Conservation (phyloP, 139 green algal genomes). For the Picochlorum sp. region DNA sequence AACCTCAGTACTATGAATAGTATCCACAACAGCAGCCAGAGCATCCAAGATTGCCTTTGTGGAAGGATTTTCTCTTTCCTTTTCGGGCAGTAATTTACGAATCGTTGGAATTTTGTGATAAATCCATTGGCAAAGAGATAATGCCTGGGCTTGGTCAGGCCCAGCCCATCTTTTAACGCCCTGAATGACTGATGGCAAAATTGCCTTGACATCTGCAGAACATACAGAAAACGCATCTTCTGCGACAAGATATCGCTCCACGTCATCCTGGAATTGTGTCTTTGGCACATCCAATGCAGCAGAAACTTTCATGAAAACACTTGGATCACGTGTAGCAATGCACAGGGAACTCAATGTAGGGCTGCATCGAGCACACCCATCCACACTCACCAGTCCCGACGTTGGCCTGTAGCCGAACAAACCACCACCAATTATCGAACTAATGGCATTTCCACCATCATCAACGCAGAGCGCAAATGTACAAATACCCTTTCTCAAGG, state of each 20-base stretch:
- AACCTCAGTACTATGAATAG: background rate
- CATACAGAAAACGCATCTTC: slow-evolving; percentile 25
- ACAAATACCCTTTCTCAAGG: slow-evolving; percentile 12
- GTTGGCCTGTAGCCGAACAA: slow-evolving; percentile 18
- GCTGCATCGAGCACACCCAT: slow-evolving; percentile 3
- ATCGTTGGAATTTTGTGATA: slow-evolving; percentile 15
- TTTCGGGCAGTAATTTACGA: slow-evolving; percentile 4
- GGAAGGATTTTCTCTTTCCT: background rate
- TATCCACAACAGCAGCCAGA: slow-evolving; percentile 6
- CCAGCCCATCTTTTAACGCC: slow-evolving; percentile 31
- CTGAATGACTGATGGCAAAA: slow-evolving; percentile 18
- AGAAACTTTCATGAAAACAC: slow-evolving; percentile 8
- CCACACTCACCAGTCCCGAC: slow-evolving; percentile 15
- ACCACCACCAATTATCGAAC: slow-evolving; percentile 19
- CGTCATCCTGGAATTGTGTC: slow-evolving; percentile 5
- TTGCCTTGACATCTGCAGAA: background rate
- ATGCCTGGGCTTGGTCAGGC: slow-evolving; percentile 24
- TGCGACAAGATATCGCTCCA: slow-evolving; percentile 26
- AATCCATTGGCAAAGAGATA: slow-evolving; percentile 28
- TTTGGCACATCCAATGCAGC: slow-evolving; percentile 22
- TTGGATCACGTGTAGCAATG: slow-evolving; percentile 9
- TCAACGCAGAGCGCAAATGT: slow-evolving; percentile 17
- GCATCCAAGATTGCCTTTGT: slow-evolving; percentile 12
- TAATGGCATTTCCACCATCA: slow-evolving; percentile 13
- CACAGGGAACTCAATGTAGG: slow-evolving; percentile 10